Evolutionary conservation across 352 stramenopile species (phyloP), one percentile per base, ranked within the genome.

Genomic region (Elongisporangium anandrum): DNA sequence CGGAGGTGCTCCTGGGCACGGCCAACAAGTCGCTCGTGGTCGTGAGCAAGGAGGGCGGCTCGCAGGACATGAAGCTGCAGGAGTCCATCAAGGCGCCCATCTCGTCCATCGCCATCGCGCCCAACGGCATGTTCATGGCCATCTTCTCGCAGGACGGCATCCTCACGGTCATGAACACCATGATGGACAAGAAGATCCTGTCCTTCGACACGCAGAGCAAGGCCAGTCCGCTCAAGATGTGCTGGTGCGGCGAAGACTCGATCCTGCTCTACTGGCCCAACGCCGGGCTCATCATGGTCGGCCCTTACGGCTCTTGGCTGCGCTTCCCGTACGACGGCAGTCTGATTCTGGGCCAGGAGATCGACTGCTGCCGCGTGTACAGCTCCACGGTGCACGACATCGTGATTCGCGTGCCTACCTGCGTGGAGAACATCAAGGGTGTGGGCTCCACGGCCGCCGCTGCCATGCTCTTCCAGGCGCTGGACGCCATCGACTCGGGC

Each of bases 71-170:
- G 87, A 80, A 92, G 68, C 84, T 99, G 21, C 78, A 81, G 47
- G 78, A 88, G 3, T 85, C 76, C 9, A 81, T 96, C 53, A 74
- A 76, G 24, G 86, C 94, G 48, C 91, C 94, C 17, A 97, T 98
- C 68, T 93, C 95, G 16, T 83, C 84, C 38, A 97, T 98, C 63
- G 80, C 86, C 0, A 95, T 98, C 68, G 94, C 94, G 19, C 94
- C 94, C 2, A 98, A 98, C 68, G 95, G 95, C 39, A 81, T 96
- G 54, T 98, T 98, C 63, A 88, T 99, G 75, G 94, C 96, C n/a
- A 90, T 97, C 53, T 98, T 98, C 64, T 95, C 92, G 8, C 88
- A 96, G 59, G 85, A 96, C 54, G 94, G 92, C 8, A 90, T 97
- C 54, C 73, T 99, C 22, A 97, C 93, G 3, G 96, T 99, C 19